Conservation (phyloP, 1,284 basidiomycete genomes). For the Pseudozyma pruni region DNA sequence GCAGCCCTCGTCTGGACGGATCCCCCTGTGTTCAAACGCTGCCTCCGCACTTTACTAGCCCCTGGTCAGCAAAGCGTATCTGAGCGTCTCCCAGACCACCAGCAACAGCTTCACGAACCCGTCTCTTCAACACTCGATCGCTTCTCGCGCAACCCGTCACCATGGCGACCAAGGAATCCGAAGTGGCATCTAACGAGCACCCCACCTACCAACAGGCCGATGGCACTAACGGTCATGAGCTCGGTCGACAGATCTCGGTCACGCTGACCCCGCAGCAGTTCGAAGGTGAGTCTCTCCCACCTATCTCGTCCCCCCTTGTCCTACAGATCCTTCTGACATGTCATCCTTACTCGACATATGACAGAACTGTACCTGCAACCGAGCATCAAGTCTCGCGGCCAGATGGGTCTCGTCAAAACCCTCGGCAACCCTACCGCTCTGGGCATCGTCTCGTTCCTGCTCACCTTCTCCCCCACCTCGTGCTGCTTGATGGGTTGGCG, state of each 20-base stretch:
- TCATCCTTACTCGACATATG: neutral
- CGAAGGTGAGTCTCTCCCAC: constrained; percentile 28
- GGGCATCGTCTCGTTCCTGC: constrained; percentile 54
- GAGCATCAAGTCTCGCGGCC: constrained; percentile 24
- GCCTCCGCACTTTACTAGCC: no score
- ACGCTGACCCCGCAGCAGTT: constrained; percentile 52
- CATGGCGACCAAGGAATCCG: constrained; percentile 43
- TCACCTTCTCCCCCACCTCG: constrained; percentile 48
- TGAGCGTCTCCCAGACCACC: no score
- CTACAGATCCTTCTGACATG: no score
- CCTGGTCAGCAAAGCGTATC: no score
- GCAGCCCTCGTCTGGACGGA: no score
- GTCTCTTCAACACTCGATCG: no score
- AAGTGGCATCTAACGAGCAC: constrained; percentile 37
- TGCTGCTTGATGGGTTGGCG: constrained; percentile 54
- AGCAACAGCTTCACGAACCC: no score
- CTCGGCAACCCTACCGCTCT: constrained; percentile 52
- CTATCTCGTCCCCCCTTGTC: neutral
- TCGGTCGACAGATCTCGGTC: constrained; percentile 53
- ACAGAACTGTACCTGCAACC: constrained; percentile 56
- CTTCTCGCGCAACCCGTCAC: neutral
- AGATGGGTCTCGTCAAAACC: constrained; percentile 46
- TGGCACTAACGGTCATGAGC: constrained; percentile 32
- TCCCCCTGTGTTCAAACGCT: no score
- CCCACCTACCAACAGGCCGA: constrained; percentile 32